These are phyloP conservation scores for Saururus chinensis DNA, from an alignment of 164 flowering plant species.

Conservation along the genomic window DNA sequence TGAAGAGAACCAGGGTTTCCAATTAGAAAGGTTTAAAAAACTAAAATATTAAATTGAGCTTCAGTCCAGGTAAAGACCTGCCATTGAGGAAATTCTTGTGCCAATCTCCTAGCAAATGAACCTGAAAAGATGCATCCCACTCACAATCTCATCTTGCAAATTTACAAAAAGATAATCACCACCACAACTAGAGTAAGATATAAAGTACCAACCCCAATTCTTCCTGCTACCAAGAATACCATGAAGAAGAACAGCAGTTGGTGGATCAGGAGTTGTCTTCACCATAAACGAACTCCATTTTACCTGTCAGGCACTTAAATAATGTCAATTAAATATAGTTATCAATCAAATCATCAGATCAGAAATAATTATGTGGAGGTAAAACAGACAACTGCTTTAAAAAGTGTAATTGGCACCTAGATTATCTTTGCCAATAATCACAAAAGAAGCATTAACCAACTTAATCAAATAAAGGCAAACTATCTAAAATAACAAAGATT, in stretches of 20 bases:
- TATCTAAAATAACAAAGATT: too few species aligned
- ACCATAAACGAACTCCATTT: constrained; percentile 60
- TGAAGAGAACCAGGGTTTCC: neutral
- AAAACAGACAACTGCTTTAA: too few species aligned
- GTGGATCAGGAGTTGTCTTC: constrained; percentile 54
- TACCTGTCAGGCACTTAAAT: constrained; percentile 34
- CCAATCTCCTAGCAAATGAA: constrained; percentile 84
- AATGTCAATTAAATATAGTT: neutral
- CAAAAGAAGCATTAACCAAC: too few species aligned
- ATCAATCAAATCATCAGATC: neutral
- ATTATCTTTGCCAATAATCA: too few species aligned
- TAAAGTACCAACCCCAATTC: constrained; percentile 73
- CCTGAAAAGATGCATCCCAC: constrained; percentile 30
- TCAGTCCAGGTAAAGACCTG: constrained; percentile 42
- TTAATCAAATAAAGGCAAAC: too few species aligned
- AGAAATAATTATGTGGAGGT: too few species aligned
- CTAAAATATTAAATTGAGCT: neutral
- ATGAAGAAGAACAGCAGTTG: constrained; percentile 93
- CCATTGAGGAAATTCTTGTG: constrained; percentile 83
- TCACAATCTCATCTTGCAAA: neutral
- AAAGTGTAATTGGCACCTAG: too few species aligned
- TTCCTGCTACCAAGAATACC: constrained; percentile 94
- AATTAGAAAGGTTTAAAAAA: neutral
- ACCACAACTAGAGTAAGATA: neutral
- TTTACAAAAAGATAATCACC: neutral